These are phyloP conservation scores for Graphilbum sp. DNA, from an alignment of 2,329 filamentous ascomycete species.

Conservation along the genomic window DNA sequence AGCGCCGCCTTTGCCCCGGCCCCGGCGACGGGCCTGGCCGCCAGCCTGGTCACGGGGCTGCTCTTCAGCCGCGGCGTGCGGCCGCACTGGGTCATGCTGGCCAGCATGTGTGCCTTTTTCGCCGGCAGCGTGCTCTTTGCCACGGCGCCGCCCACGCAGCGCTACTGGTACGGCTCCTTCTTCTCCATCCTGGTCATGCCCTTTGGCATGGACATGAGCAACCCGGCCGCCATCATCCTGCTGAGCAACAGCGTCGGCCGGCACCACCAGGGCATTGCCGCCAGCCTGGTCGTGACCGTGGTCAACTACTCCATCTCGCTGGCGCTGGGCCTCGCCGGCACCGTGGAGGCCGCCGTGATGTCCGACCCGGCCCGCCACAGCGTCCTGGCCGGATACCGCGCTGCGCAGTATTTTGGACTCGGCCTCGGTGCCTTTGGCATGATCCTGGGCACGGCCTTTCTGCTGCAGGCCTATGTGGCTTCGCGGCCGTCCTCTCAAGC, in stretches of 20 bases:
- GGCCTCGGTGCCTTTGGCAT: constrained; percentile 21
- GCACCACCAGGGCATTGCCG: constrained; percentile 29
- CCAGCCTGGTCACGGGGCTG: constrained; percentile 26
- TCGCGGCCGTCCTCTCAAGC: not conserved
- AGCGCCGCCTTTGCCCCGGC: constrained; percentile 28
- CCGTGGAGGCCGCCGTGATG: constrained; percentile 31
- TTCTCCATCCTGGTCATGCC: constrained; percentile 39
- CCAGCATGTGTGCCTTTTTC: constrained; percentile 27
- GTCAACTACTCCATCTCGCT: constrained; percentile 55
- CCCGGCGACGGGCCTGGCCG: constrained; percentile 24
- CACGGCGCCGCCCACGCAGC: constrained; percentile 34
- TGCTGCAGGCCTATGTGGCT: constrained; percentile 11
- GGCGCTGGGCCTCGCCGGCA: constrained; percentile 49
- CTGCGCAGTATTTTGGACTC: constrained; percentile 24
- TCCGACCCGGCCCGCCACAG: constrained; percentile 12
- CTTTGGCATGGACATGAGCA: constrained; percentile 51
- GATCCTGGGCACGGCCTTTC: constrained; percentile 15
- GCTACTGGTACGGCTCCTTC: constrained; percentile 50
- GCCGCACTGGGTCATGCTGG: constrained; percentile 25
- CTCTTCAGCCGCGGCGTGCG: constrained; percentile 21
- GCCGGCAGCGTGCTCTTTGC: constrained; percentile 25
- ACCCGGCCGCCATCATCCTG: constrained; percentile 44
- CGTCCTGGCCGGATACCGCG: constrained; percentile 18
- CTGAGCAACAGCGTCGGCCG: constrained; percentile 34
- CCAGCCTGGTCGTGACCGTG: constrained; percentile 43